Evolutionary conservation across 2,329 filamentous ascomycete genomes (phyloP), one percentile per base, ranked within the genome.

Genomic region (Ophiostoma quercus): DNA sequence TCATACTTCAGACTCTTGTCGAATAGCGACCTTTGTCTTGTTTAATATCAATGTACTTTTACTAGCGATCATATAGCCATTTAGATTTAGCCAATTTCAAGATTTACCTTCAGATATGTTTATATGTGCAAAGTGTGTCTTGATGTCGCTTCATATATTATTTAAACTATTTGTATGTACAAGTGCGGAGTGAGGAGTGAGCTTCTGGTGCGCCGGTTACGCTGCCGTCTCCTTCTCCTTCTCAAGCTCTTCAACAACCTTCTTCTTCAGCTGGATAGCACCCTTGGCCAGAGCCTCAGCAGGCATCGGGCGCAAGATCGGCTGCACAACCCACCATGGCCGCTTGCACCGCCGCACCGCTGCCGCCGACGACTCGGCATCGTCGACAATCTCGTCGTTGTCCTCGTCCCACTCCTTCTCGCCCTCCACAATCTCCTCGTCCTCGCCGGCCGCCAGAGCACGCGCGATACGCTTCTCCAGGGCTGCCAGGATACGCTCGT

Each of bases 271-370:
- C 70, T 84, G 86, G 78, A 96, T 84, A 2, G 91, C 89, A 0
- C 94, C 94, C 77, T 92, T 93, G 72, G 90, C 89, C 73, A 95
- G 76, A 2, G 95, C 95, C 80, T 98, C 94, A 74, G 90, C 91
- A 0, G 95, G 95, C 75, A 97, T 78, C 57, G 93, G 94, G 70
- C 94, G 83, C 7, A 97, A 86, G 75, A 96, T 92, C 3, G 94
- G 90, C 80, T 98, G 94, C 68, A 89, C 92, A 3, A 97, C 85
- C 92, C 92, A 97, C 86, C 89, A 97, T 0, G 94, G 94, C 73
- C 92, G 82, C 77, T 88, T 90, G 76, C 92, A 96, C 71, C 87
- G 83, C 69, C 85, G 86, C 34, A 95, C 88, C 0, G 90, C 88
- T 9, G 86, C 88, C 22, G 87, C 80, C 4, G 89, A 90, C 77